Percentiles rank a stretch among this genome's conserved stretches.
phyloP scores from a whole-genome alignment of 768 basidiomycete genomes.

The Suillus discolor region DNA sequence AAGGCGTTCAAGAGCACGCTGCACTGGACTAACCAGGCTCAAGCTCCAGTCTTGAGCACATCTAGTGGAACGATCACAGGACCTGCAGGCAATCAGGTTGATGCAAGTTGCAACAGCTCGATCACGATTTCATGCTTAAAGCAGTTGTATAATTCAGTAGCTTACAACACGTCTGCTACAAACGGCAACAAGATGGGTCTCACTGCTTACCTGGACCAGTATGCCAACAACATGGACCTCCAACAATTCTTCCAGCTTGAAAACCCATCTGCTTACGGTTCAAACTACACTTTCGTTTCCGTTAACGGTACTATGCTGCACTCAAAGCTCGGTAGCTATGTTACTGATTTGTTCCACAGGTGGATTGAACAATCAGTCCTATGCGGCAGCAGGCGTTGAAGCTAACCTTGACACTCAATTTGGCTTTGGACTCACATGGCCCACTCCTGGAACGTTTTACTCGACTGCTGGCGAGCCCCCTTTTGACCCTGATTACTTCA shows the following conservation, averaged over 20 bases:
- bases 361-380: slow-evolving; percentile 60
- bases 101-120: slow-evolving; percentile 49
- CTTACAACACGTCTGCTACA: slow-evolving; percentile 44
- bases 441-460: slow-evolving; percentile 60
- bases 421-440: slow-evolving; percentile 65
- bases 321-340: neutral
- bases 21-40: slow-evolving; percentile 27
- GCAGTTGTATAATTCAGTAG: slow-evolving; percentile 56
- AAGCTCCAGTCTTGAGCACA: slow-evolving; percentile 3
- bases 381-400: slow-evolving; percentile 56
- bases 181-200: slow-evolving; percentile 54
- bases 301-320: slow-evolving; percentile 48
- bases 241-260: slow-evolving; percentile 53
- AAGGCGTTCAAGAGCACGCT: slow-evolving; percentile 47
- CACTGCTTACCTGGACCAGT: slow-evolving; percentile 56
- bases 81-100: slow-evolving; percentile 41
- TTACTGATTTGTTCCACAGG: slow-evolving; percentile 38
- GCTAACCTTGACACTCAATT: slow-evolving; percentile 72
- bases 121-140: slow-evolving; percentile 55
- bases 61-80: slow-evolving; percentile 22
- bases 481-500: slow-evolving; percentile 50
- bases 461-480: slow-evolving; percentile 66
- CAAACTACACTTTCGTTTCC: slow-evolving; percentile 55
- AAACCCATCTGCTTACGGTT: slow-evolving; percentile 48
- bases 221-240: slow-evolving; percentile 56